These are phyloP conservation scores for Claviceps monticola DNA, from an alignment of 2,329 filamentous ascomycete genomes.

Conservation along the genomic window DNA sequence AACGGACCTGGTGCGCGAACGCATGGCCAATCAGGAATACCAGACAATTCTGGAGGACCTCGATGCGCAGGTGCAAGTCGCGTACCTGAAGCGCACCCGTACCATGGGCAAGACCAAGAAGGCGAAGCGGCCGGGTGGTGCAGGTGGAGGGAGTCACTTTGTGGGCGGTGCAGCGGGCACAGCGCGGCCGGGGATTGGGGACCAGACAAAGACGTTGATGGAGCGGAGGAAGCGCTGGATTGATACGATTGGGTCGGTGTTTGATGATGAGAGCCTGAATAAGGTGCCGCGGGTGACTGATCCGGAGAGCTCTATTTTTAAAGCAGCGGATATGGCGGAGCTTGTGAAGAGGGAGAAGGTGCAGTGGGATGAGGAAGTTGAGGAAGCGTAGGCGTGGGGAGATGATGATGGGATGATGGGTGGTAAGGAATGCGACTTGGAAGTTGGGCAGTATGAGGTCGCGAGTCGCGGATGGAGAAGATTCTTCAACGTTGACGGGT, in stretches of 20 bases:
- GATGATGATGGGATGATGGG: neutral
- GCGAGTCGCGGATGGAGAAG: neutral
- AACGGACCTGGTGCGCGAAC: conserved; percentile 75
- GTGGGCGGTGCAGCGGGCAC: conserved; percentile 46
- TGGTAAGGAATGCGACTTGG: neutral
- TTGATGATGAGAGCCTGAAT: conserved; percentile 66
- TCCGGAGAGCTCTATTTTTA: conserved; percentile 58
- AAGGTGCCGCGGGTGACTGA: conserved; percentile 56
- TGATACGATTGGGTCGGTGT: conserved; percentile 78
- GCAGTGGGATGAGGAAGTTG: conserved; percentile 67
- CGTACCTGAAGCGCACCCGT: conserved; percentile 88
- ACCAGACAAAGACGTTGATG: conserved; percentile 84
- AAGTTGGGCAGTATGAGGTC: neutral
- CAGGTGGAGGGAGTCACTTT: conserved; percentile 55
- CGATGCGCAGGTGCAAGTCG: conserved; percentile 84
- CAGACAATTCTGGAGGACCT: conserved; percentile 93
- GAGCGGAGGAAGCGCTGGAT: conserved; percentile 82
- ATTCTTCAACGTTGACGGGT: too few species aligned
- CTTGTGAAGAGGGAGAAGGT: conserved; percentile 65
- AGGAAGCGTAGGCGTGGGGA: conserved; percentile 35
- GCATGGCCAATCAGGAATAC: conserved; percentile 94
- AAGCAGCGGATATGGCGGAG: conserved; percentile 54
- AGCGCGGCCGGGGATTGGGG: conserved; percentile 71
- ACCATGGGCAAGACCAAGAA: conserved; percentile 92
- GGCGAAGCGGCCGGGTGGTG: conserved; percentile 65